phyloP scores from a whole-genome alignment of 192 early-diverging fungal genomes.

The Helicostylum pulchrum region DNA sequence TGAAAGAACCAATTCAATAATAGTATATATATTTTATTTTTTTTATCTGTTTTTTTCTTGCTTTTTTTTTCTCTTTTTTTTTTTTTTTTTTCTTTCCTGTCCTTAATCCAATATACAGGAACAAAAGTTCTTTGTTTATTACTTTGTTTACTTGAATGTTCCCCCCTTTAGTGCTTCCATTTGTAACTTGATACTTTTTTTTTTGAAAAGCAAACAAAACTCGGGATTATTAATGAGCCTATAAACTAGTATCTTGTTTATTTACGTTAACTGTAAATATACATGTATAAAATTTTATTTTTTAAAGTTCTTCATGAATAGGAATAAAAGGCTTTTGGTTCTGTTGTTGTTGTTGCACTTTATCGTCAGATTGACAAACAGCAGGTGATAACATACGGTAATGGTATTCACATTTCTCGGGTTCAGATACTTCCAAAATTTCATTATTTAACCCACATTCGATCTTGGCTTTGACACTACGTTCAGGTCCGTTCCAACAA shows the following conservation, averaged over 20 bases:
- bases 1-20: background rate
- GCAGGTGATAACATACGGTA: conserved; percentile 76
- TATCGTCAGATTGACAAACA: conserved; percentile 53
- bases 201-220: no score
- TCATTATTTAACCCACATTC: conserved; percentile 73
- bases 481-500: conserved; percentile 95
- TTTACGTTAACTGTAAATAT: no score
- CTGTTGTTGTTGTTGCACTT: conserved; percentile 2
- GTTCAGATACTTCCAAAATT: conserved; percentile 76
- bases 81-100: conserved; percentile 2
- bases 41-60: background rate
- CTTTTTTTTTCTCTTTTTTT: background rate
- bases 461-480: conserved; percentile 57
- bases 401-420: conserved; percentile 91
- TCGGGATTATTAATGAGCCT: no score
- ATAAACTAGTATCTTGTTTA: no score
- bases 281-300: no score
- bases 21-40: background rate
- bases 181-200: no score
- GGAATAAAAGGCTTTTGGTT: background rate
- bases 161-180: no score
- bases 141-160: no score
- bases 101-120: no score
- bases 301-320: conserved; percentile 30
- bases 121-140: no score